Percentiles rank a stretch among this genome's conserved stretches.
Evolutionary conservation across 305 asterid species (phyloP).

Genomic region (Fraxinus greggii): DNA sequence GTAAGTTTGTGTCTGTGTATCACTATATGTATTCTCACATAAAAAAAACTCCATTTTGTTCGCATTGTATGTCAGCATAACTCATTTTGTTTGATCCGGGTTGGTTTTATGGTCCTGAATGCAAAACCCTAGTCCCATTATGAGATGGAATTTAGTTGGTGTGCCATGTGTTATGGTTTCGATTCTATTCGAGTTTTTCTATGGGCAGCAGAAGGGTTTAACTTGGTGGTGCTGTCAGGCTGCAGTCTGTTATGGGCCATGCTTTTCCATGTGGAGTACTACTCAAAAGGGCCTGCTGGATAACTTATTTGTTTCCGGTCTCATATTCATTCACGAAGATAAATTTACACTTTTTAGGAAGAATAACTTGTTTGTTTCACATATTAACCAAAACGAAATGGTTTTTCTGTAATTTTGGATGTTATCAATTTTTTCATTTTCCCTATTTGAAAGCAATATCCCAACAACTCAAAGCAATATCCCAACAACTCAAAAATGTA

Average conservation of each 20-base stretch:
- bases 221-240: slow-evolving; percentile 9
- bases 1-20: neutral
- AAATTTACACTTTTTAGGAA: neutral
- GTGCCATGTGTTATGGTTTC: neutral
- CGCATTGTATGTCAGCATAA: neutral
- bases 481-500: neutral
- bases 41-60: slow-evolving; percentile 14
- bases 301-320: slow-evolving; percentile 13
- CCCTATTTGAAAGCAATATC: neutral
- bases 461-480: neutral
- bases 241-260: slow-evolving; percentile 12
- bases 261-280: neutral
- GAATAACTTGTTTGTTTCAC: neutral
- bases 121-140: neutral
- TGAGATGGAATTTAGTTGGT: slow-evolving; percentile 6
- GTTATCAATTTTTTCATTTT: neutral
- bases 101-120: slow-evolving; percentile 20
- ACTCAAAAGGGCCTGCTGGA: neutral
- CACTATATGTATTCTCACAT: slow-evolving; percentile 5
- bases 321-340: neutral
- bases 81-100: slow-evolving; percentile 16
- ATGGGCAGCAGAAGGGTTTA: slow-evolving; percentile 1
- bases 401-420: neutral
- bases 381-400: neutral
- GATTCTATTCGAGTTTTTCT: slow-evolving; percentile 5